Conservation (phyloP, 108 stramenopile genomes). For the Conticribra weissflogii region DNA sequence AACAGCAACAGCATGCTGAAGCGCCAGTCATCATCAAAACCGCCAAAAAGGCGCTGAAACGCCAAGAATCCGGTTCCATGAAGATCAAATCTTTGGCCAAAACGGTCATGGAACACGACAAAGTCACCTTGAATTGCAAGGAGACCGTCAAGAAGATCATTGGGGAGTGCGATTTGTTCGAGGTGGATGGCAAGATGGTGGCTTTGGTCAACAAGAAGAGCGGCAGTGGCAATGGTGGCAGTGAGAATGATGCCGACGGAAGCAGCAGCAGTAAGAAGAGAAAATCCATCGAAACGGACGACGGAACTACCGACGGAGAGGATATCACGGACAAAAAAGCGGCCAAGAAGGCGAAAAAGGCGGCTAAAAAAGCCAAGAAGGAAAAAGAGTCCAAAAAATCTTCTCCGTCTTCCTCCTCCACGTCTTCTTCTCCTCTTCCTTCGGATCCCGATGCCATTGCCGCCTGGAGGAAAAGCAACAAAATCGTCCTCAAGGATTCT, state of each 20-base stretch:
- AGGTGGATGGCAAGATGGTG: constrained; percentile 70
- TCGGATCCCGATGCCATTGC: constrained; percentile 41
- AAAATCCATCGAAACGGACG: constrained; percentile 20
- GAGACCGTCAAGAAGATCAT: constrained; percentile 60
- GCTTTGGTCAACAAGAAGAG: constrained; percentile 50
- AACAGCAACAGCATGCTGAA: constrained; percentile 3
- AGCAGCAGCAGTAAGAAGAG: constrained; percentile 26
- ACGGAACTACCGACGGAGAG: neutral
- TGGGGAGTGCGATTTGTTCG: constrained; percentile 62
- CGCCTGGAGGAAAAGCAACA: constrained; percentile 76
- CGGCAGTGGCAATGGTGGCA: neutral
- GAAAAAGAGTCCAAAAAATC: constrained; percentile 36
- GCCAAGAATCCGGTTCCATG: constrained; percentile 63
- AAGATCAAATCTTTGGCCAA: constrained; percentile 79
- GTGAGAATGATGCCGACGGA: no score
- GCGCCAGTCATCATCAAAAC: constrained; percentile 54
- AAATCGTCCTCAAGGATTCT: constrained; percentile 82
- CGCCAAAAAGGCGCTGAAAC: constrained; percentile 78
- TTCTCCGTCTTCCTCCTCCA: constrained; percentile 18
- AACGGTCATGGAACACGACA: constrained; percentile 54
- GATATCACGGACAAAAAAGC: constrained; percentile 11
- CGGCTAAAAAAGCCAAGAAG: constrained; percentile 53
- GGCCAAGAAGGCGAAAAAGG: constrained; percentile 35
- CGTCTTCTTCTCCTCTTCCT: constrained; percentile 24
- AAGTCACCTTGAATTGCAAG: constrained; percentile 43